Conservation (phyloP, 768 basidiomycete genomes). For the Pleurotus giganteus region DNA sequence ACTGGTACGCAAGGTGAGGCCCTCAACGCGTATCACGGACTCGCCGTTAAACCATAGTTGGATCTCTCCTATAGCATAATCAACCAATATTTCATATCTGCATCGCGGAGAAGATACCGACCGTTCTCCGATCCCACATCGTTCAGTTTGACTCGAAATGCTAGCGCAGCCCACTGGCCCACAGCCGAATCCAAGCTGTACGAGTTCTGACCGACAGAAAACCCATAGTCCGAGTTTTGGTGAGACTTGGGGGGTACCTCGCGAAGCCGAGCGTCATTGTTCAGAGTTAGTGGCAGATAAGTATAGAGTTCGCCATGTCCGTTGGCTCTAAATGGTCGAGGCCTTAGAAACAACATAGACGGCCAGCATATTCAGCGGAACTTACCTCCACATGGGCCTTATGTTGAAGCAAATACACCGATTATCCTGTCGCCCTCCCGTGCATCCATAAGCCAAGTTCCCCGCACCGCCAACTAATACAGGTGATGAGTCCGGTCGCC, state of each 20-base stretch:
- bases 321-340: conserved; percentile 34
- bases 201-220: conserved; percentile 65
- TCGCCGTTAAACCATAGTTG: conserved; percentile 63
- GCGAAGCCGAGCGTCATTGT: conserved; percentile 41
- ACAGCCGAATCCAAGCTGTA: conserved; percentile 53
- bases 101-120: conserved; percentile 17
- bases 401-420: conserved; percentile 69
- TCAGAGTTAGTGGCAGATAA: conserved; percentile 54
- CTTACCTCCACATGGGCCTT: conserved; percentile 74
- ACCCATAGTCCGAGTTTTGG: conserved; percentile 57
- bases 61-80: conserved; percentile 49
- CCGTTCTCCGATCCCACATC: conserved; percentile 58
- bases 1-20: conserved; percentile 45
- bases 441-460: conserved; percentile 58
- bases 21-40: conserved; percentile 48
- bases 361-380: neutral
- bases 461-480: conserved; percentile 53
- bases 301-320: conserved; percentile 67
- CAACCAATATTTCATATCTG: neutral
- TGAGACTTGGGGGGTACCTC: conserved; percentile 47
- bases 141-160: conserved; percentile 72
- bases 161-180: conserved; percentile 58
- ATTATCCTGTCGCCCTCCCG: conserved; percentile 61
- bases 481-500: neutral
- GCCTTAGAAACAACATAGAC: neutral